Evolutionary conservation across 2,329 filamentous ascomycete species (phyloP).

Genomic region (Fusarium illudens): DNA sequence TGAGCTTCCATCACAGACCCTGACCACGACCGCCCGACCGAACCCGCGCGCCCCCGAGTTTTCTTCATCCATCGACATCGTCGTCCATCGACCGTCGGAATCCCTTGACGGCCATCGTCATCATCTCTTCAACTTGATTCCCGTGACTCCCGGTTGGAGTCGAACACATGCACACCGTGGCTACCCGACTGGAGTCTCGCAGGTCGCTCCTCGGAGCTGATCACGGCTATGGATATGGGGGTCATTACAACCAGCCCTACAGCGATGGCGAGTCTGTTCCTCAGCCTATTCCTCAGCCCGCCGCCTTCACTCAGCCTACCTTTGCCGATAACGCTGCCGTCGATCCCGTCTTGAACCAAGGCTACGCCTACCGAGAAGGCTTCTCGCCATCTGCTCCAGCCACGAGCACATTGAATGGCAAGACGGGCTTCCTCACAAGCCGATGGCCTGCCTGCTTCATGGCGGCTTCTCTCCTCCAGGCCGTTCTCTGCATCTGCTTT

Average conservation of each 20-base stretch:
- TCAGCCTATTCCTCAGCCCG: slow-evolving; percentile 32
- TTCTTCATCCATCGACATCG: slow-evolving; percentile 10
- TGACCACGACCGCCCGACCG: slow-evolving; percentile 26
- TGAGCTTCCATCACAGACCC: slow-evolving; percentile 10
- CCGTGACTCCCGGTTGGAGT: slow-evolving; percentile 51
- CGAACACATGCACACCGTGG: slow-evolving; percentile 48
- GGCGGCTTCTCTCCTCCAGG: slow-evolving; percentile 76
- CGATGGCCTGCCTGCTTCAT: slow-evolving; percentile 92
- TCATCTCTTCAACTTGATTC: slow-evolving; percentile 7
- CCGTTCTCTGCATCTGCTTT: slow-evolving; percentile 79
- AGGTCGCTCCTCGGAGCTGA: slow-evolving; percentile 52
- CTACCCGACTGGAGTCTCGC: slow-evolving; percentile 52
- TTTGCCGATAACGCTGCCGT: slow-evolving; percentile 44
- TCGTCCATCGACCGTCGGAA: slow-evolving; percentile 17
- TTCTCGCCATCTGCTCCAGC: slow-evolving; percentile 46
- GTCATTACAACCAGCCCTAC: slow-evolving; percentile 47
- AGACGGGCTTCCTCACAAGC: slow-evolving; percentile 79
- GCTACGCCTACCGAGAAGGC: slow-evolving; percentile 51
- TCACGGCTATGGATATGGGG: slow-evolving; percentile 49
- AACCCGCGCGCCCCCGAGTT: slow-evolving; percentile 22
- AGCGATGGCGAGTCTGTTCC: slow-evolving; percentile 36
- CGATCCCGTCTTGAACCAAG: slow-evolving; percentile 46
- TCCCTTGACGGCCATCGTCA: slow-evolving; percentile 20
- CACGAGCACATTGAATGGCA: slow-evolving; percentile 44
- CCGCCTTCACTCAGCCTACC: slow-evolving; percentile 41